Evolutionary conservation across 352 stramenopile species (phyloP), one percentile per base, ranked within the genome.

Genomic region (Phytophthora boehmeriae): DNA sequence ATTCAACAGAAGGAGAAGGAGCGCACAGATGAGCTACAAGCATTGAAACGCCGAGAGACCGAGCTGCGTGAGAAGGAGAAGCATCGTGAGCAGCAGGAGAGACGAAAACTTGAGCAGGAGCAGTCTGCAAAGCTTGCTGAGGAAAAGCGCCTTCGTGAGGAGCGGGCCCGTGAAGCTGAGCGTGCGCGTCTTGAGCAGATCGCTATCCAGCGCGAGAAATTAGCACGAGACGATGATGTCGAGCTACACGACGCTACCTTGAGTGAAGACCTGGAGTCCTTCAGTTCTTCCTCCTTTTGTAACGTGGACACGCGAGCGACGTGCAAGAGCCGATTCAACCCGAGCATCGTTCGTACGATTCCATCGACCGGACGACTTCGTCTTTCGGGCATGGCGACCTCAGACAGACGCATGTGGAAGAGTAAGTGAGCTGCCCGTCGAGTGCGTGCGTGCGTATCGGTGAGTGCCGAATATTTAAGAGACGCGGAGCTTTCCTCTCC

Each of bases 241-340:
- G 80, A 91, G 46, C 71, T 83, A 25, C 81, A 93, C 63, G 83
- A 95, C 28, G 71, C 83, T 56, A 89, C 76, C 20, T 59, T 92
- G 56, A 91, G 71, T 22, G 80, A 93, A 43, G 87, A 96, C 61
- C 59, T 96, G 59, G 83, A 92, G 72, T 79, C 80, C 45, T 96
- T 96, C 71, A 93, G 85, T 68, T 92, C 87, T 41, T 93, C 87
- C 49, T 92, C 85, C 43, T 96, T 94, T 84, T 94, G 77, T 93
- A 80, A 82, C 52, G 48, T 44, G 39, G 52, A 22, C 60, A 23
- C 25, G n/a, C 43, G 51, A 59, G 42, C 10, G 51, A 65, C 49
- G 56, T 66, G 57, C 39, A 47, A 30, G 48, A 65, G 62, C 52
- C 44, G 51, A 71, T 22, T 53, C 38, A 20, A 27, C 25, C 9